phyloP scores from a whole-genome alignment of 495 filamentous ascomycete genomes.

The Tuber brumale region DNA sequence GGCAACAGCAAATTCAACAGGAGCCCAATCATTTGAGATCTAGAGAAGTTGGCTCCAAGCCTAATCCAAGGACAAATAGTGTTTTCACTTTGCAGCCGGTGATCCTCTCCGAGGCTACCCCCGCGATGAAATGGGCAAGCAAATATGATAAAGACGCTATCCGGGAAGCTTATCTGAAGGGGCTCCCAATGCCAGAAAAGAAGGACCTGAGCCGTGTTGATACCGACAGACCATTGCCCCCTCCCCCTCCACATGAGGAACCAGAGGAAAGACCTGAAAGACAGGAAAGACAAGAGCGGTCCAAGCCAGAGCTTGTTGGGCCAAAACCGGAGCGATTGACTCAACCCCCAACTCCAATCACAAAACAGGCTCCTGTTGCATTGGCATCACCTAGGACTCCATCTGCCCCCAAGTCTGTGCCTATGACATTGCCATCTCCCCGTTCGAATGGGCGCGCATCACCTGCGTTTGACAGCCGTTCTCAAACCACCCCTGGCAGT shows the following conservation, averaged over 20 bases:
- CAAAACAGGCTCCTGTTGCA: neutral
- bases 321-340: neutral
- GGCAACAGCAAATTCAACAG: slow-evolving; percentile 50
- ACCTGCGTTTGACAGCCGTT: slow-evolving; percentile 28
- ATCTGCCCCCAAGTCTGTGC: slow-evolving; percentile 18
- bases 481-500: slow-evolving; percentile 17
- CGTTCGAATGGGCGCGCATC: slow-evolving; percentile 37
- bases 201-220: slow-evolving; percentile 31
- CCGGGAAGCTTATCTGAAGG: slow-evolving; percentile 65
- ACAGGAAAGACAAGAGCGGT: neutral
- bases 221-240: slow-evolving; percentile 34
- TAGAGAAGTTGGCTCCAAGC: slow-evolving; percentile 28
- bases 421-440: slow-evolving; percentile 39
- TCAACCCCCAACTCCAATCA: neutral
- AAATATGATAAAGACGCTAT: slow-evolving; percentile 82
- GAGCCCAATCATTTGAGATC: slow-evolving; percentile 31
- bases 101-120: slow-evolving; percentile 78
- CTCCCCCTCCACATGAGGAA: slow-evolving; percentile 31
- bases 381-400: neutral
- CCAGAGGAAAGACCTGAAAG: slow-evolving; percentile 6
- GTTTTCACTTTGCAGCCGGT: slow-evolving; percentile 81
- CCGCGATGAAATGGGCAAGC: slow-evolving; percentile 93
- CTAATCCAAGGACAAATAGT: slow-evolving; percentile 63
- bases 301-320: neutral
- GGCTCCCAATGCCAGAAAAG: slow-evolving; percentile 23